These are phyloP conservation scores for Talaromyces verruculosus DNA, from an alignment of 2,329 filamentous ascomycete genomes.

Conservation along the genomic window DNA sequence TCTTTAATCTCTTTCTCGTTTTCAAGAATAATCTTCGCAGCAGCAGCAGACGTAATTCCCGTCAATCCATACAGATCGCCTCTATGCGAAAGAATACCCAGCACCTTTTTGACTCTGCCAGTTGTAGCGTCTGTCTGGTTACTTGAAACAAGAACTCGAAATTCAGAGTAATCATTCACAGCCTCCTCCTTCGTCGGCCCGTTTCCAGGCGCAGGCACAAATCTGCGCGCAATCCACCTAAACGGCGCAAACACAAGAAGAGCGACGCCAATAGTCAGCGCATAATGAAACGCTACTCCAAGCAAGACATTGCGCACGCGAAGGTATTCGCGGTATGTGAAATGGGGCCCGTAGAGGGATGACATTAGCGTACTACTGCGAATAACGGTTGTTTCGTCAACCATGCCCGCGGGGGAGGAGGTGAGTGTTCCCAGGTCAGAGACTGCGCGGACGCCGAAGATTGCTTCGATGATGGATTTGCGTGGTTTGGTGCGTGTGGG, in stretches of 20 bases:
- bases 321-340: conserved; percentile 59
- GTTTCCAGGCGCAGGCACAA: conserved; percentile 53
- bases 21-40: conserved; percentile 46
- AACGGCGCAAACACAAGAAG: conserved; percentile 54
- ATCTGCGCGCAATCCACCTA: conserved; percentile 50
- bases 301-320: conserved; percentile 51
- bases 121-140: conserved; percentile 33
- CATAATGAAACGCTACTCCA: conserved; percentile 52
- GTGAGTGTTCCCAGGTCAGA: conserved; percentile 60
- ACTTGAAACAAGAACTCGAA: conserved; percentile 47
- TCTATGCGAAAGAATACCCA: conserved; percentile 44
- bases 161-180: conserved; percentile 42
- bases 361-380: conserved; percentile 60
- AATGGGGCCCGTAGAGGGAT: conserved; percentile 58
- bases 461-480: conserved; percentile 33
- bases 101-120: conserved; percentile 38
- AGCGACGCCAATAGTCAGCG: conserved; percentile 47
- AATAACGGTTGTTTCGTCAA: conserved; percentile 59
- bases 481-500: conserved; percentile 34
- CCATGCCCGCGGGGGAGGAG: conserved; percentile 52
- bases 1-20: conserved; percentile 45
- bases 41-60: conserved; percentile 45
- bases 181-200: conserved; percentile 50
- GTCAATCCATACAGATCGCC: conserved; percentile 48
- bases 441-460: conserved; percentile 54